A percentile compares a stretch with the other conserved stretches of the same genome.
These are phyloP conservation scores for Aureobasidium sp. DNA, from an alignment of 2,329 filamentous ascomycete genomes.

Conservation along the genomic window DNA sequence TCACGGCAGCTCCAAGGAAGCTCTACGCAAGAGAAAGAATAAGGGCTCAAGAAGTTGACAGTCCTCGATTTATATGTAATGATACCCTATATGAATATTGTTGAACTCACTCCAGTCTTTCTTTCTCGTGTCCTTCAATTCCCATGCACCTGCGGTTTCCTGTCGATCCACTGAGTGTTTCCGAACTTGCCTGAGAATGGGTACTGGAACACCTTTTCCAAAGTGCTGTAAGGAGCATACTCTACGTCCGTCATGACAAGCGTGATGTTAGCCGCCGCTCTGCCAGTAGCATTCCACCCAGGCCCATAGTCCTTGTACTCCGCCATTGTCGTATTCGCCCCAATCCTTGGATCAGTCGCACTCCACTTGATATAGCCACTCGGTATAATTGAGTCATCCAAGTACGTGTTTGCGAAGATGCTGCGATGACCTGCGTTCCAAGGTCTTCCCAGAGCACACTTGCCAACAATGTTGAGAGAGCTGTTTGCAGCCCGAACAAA, in stretches of 20 bases:
- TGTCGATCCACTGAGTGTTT: conserved; percentile 45
- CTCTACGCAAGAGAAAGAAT: conserved; percentile 10
- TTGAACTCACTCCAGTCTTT: not conserved
- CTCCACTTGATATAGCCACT: conserved; percentile 52
- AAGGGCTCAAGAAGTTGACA: not conserved
- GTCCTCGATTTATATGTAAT: not conserved
- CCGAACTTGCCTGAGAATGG: conserved; percentile 38
- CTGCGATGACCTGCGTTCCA: conserved; percentile 54
- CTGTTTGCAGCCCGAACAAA: conserved; percentile 49
- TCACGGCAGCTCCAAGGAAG: conserved; percentile 9
- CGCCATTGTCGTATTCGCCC: conserved; percentile 47
- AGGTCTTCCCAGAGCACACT: conserved; percentile 54
- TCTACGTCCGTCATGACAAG: conserved; percentile 38
- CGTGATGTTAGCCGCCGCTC: conserved; percentile 35
- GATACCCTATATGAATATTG: not conserved
- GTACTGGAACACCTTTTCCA: conserved; percentile 41
- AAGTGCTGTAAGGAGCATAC: conserved; percentile 33
- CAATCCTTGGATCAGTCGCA: conserved; percentile 33
- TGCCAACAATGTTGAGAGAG: conserved; percentile 34
- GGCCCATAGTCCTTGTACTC: conserved; percentile 48
- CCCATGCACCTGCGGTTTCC: conserved; percentile 16
- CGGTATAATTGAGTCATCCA: conserved; percentile 48
- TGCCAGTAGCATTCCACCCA: conserved; percentile 46
- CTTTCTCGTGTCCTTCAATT: not conserved
- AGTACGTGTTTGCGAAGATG: conserved; percentile 49